Percentiles rank a stretch among this genome's conserved stretches.
Evolutionary conservation across 495 filamentous ascomycete species (phyloP).

Genomic region (Bryoglossum gracile): DNA sequence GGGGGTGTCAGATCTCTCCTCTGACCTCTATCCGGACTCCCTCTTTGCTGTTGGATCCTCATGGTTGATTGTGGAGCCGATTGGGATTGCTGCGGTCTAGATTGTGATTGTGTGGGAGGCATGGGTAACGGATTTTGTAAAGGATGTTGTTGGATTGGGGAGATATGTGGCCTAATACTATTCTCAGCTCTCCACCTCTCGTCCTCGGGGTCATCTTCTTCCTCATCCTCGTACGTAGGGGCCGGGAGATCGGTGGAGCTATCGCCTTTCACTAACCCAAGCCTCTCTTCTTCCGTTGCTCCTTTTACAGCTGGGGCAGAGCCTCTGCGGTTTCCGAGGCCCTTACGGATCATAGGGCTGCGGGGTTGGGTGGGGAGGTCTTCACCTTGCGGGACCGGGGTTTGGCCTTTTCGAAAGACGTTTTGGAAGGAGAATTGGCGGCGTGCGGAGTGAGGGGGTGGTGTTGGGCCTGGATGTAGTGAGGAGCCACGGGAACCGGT

Average conservation of each 20-base stretch:
- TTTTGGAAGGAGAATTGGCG: conserved; percentile 92
- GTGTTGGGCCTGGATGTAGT: conserved; percentile 31
- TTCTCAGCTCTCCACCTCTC: background rate
- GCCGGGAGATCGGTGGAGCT: conserved; percentile 34
- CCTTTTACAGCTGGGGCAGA: conserved; percentile 40
- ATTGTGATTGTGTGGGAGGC: too few relatives aligned
- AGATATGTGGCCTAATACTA: too few relatives aligned
- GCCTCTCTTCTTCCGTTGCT: conserved; percentile 79
- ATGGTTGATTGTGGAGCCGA: too few relatives aligned
- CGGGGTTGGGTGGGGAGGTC: conserved; percentile 32
- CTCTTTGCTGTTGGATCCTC: background rate
- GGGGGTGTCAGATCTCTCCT: conserved; percentile 11
- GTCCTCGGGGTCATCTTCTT: conserved; percentile 23
- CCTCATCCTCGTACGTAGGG: conserved; percentile 31
- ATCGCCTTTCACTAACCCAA: conserved; percentile 82
- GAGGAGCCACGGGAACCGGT: conserved; percentile 29
- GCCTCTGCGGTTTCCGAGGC: conserved; percentile 37
- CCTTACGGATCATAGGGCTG: conserved; percentile 27
- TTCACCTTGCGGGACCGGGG: conserved; percentile 27
- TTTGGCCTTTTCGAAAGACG: conserved; percentile 48
- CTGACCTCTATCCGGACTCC: conserved; percentile 2
- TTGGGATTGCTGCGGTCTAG: too few relatives aligned
- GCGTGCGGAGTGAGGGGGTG: conserved; percentile 47
- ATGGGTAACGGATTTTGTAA: too few relatives aligned
- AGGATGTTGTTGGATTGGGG: too few relatives aligned